phyloP scores from a whole-genome alignment of 2,329 filamentous ascomycete genomes.

The Scolecobasidium constrictum region DNA sequence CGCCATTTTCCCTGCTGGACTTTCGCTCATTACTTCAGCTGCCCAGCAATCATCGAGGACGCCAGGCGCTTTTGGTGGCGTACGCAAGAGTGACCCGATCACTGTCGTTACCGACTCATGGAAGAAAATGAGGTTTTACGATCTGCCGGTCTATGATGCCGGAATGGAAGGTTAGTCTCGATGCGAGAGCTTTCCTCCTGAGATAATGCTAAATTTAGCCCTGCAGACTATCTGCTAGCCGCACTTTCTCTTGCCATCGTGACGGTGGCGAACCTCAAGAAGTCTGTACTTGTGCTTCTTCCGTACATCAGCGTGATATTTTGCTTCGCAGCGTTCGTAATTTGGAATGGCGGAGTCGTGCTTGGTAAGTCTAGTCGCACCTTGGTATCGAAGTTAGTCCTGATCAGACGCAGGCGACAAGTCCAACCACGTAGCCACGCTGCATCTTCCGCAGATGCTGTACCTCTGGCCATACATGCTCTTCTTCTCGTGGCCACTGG shows the following conservation, averaged over 20 bases:
- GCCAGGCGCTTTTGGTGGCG: neutral
- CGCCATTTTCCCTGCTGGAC: conserved; percentile 60
- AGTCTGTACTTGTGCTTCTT: conserved; percentile 38
- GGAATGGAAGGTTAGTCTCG: conserved; percentile 11
- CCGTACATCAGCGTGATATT: conserved; percentile 52
- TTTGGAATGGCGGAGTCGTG: conserved; percentile 85
- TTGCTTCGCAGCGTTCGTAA: conserved; percentile 63
- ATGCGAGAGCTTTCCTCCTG: conserved; percentile 16
- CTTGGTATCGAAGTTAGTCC: neutral
- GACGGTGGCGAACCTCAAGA: conserved; percentile 31
- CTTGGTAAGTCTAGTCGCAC: conserved; percentile 48
- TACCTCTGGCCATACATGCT: conserved; percentile 86
- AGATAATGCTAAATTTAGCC: conserved; percentile 10
- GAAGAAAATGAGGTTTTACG: conserved; percentile 9
- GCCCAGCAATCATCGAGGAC: neutral
- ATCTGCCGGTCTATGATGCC: conserved; percentile 12
- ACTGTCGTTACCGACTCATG: conserved; percentile 4
- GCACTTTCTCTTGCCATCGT: conserved; percentile 54
- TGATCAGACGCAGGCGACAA: conserved; percentile 61
- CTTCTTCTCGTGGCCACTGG: conserved; percentile 79
- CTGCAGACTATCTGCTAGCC: conserved; percentile 37
- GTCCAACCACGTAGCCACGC: conserved; percentile 79
- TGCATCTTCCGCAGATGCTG: conserved; percentile 85
- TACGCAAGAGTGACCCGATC: too few relatives aligned
- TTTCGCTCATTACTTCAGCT: conserved; percentile 12